Conservation (phyloP, 2,329 filamentous ascomycete species). For the Zalaria sp. region DNA sequence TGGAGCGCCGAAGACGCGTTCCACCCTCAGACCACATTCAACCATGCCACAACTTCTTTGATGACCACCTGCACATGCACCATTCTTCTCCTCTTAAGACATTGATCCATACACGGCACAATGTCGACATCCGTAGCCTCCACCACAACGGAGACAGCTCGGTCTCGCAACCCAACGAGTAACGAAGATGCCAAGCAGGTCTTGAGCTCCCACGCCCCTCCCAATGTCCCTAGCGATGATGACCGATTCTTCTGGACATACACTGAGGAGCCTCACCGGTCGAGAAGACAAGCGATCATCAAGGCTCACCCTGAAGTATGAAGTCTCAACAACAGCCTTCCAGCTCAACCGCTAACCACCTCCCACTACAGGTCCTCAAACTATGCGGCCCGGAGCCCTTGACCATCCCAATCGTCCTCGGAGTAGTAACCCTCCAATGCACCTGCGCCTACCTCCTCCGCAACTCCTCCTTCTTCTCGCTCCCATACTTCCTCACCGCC, state of each 20-base stretch:
- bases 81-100: not conserved
- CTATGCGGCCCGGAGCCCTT: conserved; percentile 91
- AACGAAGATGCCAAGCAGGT: not conserved
- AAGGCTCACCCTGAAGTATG: conserved; percentile 90
- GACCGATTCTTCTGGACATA: conserved; percentile 95
- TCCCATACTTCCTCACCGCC: conserved; percentile 71
- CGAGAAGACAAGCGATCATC: conserved; percentile 83
- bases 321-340: too few species aligned
- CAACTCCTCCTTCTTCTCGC: conserved; percentile 65
- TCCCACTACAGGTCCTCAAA: conserved; percentile 61
- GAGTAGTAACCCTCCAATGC: conserved; percentile 73
- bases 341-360: too few species aligned
- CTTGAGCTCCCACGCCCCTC: not conserved
- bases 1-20: not conserved
- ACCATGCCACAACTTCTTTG: not conserved
- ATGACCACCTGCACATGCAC: not conserved
- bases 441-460: conserved; percentile 63
- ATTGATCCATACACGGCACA: not conserved
- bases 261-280: conserved; percentile 92
- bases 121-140: not conserved
- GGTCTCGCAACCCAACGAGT: not conserved
- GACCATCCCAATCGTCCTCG: conserved; percentile 82
- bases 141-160: not conserved
- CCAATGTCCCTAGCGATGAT: conserved; percentile 6
- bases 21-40: not conserved